These are phyloP conservation scores for Phytopythium sindhum DNA, from an alignment of 352 stramenopile species.

Conservation along the genomic window DNA sequence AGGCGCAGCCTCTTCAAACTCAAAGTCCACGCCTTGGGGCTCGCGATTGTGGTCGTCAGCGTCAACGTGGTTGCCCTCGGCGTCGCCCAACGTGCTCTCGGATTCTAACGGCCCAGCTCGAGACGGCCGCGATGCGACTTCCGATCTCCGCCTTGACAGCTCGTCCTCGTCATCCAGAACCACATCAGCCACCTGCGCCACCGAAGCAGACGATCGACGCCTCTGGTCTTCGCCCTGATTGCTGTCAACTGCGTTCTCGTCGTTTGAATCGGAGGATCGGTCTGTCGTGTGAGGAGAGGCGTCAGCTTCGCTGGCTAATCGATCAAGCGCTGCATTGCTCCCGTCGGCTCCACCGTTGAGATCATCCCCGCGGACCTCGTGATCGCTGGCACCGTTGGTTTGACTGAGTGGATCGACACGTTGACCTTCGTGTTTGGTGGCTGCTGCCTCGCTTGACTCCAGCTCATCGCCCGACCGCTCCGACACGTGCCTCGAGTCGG, in stretches of 20 bases:
- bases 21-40: conserved; percentile 34
- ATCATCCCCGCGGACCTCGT: background rate
- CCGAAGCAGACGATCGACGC: background rate
- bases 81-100: background rate
- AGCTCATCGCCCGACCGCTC: background rate
- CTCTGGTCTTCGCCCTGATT: background rate
- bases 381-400: no score
- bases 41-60: conserved; percentile 20
- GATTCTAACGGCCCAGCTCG: background rate
- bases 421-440: background rate
- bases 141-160: background rate
- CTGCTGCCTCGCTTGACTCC: background rate
- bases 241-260: background rate
- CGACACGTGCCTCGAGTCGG: background rate
- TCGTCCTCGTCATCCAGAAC: background rate
- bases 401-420: background rate
- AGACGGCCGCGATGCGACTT: background rate
- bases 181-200: background rate
- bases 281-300: background rate
- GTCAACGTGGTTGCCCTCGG: background rate
- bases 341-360: background rate
- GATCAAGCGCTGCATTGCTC: background rate
- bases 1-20: conserved; percentile 32
- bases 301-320: background rate
- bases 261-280: background rate